phyloP scores from a whole-genome alignment of 139 green algal species.

The Micromonas commoda region DNA sequence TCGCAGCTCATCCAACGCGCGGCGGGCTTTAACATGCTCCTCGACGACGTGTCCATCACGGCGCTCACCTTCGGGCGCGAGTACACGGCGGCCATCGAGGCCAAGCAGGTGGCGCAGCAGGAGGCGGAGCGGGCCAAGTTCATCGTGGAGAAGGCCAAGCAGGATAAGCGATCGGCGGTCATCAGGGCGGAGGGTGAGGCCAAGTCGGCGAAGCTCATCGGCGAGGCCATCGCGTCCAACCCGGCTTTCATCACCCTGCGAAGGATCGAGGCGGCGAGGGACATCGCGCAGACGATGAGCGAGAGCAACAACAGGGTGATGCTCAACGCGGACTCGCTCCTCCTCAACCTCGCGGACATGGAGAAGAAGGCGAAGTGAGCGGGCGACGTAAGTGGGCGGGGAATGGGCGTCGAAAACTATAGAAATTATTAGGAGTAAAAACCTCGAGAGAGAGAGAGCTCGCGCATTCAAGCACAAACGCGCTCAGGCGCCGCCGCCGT shows the following conservation, averaged over 20 bases:
- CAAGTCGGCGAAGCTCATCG: constrained; percentile 84
- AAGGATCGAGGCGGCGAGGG: constrained; percentile 89
- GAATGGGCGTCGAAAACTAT: no score
- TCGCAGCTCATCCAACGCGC: constrained; percentile 83
- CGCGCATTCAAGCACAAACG: not conserved
- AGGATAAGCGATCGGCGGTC: constrained; percentile 91
- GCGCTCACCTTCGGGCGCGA: constrained; percentile 91
- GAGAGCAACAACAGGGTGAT: constrained; percentile 80
- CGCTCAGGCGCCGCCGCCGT: not conserved
- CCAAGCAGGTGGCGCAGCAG: constrained; percentile 98
- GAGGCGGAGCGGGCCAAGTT: constrained; percentile 96
- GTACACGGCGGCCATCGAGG: constrained; percentile 93
- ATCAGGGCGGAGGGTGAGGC: constrained; percentile 90
- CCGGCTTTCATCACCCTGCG: constrained; percentile 84
- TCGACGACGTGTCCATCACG: constrained; percentile 99
- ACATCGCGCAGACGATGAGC: constrained; percentile 83
- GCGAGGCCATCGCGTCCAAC: constrained; percentile 80
- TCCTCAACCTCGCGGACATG: constrained; percentile 76
- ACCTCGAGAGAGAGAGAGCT: no score
- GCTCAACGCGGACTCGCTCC: constrained; percentile 79
- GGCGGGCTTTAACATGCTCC: constrained; percentile 86
- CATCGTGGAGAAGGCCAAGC: constrained; percentile 89
- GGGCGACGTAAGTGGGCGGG: not conserved
- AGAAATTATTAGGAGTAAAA: no score
- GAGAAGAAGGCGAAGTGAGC: not conserved